Base-by-base conservation (phyloP, 805 yeast genomes). In the Metschnikowia cerradonensis region DNA sequence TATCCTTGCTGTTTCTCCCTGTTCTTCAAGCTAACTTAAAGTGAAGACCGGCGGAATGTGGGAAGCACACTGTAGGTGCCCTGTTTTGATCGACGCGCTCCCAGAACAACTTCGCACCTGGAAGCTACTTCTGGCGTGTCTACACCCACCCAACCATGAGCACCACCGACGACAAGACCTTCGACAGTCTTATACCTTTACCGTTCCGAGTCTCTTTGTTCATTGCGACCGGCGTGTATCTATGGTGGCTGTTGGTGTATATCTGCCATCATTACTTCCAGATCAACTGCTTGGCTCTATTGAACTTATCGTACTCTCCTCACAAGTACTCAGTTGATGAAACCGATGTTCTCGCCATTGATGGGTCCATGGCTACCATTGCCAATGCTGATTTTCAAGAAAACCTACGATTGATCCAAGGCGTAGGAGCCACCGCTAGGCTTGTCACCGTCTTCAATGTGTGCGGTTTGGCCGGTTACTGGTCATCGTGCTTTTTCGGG, bases 221-320 rank as follows among this genome's bases (percentile, higher is more conserved):
- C 15, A 54, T 83, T 2, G 72, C 79, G 51, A 45, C 75, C 3
- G 86, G 85, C 4, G 60, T 77, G 4, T 72, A 79, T 64, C 61
- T 82, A 22, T 84, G 88, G 88, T 72, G 68, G 41, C 48, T 70
- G 41, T 73, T 80, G 47, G 67, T 81, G 37, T 59, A 63, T 50
- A 58, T 73, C 20, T 71, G 79, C 50, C 64, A 64, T 48, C 58
- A 56, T 13, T 64, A 63, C 31, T 57, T 60, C 49, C 65, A 68
- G 22, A 70, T 83, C 46, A 83, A 82, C 60, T 65, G 82, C 22
- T 58, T 70, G 41, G 70, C 62, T 55, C 75, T 76, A 3, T 66
- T 75, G 56, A 76, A 72, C 56, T 67, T 71, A 40, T 69, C 76
- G 13, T 73, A 73, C 49, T 64, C 73, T 1, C 53, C 65, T 4